Conservation (phyloP, 495 filamentous ascomycete genomes). For the Chaetomium fimeti region DNA sequence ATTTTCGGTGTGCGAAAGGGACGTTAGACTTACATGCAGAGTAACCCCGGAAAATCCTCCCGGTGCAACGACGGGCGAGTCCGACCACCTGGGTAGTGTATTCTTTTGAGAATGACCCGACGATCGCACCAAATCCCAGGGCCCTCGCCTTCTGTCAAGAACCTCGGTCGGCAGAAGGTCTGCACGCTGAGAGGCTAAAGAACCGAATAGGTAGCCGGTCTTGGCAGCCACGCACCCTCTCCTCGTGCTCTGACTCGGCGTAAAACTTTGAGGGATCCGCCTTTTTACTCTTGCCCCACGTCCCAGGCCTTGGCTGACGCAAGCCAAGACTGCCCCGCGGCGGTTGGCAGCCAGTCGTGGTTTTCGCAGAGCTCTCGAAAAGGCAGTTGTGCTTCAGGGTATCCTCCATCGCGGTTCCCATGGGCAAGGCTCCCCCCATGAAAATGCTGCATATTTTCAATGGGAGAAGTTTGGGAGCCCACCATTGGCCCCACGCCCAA, state of each 20-base stretch:
- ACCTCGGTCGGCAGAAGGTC: not conserved
- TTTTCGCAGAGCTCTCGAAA: not conserved
- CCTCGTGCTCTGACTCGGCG: not conserved
- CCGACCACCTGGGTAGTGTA: too few relatives aligned
- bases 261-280: not conserved
- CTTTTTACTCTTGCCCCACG: not conserved
- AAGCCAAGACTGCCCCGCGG: not conserved
- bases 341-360: not conserved
- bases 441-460: not conserved
- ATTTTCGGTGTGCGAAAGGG: too few relatives aligned
- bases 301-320: not conserved
- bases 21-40: too few relatives aligned
- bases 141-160: not conserved
- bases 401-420: not conserved
- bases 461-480: not conserved
- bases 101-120: too few relatives aligned
- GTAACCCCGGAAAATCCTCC: too few relatives aligned
- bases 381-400: not conserved
- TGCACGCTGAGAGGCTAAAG: too few relatives aligned
- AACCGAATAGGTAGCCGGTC: not conserved
- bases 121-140: too few relatives aligned
- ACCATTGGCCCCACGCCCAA: not conserved
- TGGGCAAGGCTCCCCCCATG: not conserved
- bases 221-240: not conserved
- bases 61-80: too few relatives aligned